Percentiles rank a stretch among this genome's conserved stretches.
Conservation (phyloP, 768 basidiomycete genomes). For the Psilocybe sp. region DNA sequence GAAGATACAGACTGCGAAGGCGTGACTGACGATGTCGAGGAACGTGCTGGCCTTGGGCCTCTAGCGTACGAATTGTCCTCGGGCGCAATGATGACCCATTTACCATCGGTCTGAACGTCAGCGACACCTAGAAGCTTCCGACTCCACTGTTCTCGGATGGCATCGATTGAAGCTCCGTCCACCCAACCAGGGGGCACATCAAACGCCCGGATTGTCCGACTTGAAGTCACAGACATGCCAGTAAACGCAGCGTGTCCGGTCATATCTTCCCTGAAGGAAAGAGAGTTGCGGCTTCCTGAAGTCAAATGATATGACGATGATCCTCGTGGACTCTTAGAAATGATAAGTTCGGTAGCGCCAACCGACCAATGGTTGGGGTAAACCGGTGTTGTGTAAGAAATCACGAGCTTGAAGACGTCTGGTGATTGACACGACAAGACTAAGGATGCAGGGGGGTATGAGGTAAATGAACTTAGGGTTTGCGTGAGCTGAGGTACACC, state of each 20-base stretch:
- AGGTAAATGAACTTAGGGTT: conserved; percentile 73
- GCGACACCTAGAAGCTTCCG: conserved; percentile 70
- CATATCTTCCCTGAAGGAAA: conserved; percentile 21
- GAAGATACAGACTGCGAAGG: conserved; percentile 19
- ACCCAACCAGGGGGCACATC: conserved; percentile 75
- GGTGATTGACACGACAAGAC: conserved; percentile 65
- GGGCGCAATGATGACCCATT: conserved; percentile 79
- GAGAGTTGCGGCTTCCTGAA: conserved; percentile 14
- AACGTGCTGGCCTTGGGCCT: conserved; percentile 8
- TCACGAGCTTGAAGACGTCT: conserved; percentile 64
- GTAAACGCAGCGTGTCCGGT: conserved; percentile 12
- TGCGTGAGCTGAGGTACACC: conserved; percentile 54
- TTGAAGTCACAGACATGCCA: conserved; percentile 48
- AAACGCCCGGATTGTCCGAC: conserved; percentile 64
- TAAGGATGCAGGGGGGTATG: conserved; percentile 77
- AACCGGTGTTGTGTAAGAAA: conserved; percentile 74
- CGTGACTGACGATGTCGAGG: conserved; percentile 20
- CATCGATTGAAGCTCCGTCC: conserved; percentile 57
- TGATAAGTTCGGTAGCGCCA: conserved; percentile 74
- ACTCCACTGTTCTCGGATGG: conserved; percentile 74
- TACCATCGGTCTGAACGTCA: conserved; percentile 81
- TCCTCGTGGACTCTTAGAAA: conserved; percentile 33
- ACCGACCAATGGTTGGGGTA: conserved; percentile 82
- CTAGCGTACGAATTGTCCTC: conserved; percentile 30
- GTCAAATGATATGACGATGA: conserved; percentile 17